Conservation (phyloP, 345 rosid species). For the Eutrema heterophyllum region DNA sequence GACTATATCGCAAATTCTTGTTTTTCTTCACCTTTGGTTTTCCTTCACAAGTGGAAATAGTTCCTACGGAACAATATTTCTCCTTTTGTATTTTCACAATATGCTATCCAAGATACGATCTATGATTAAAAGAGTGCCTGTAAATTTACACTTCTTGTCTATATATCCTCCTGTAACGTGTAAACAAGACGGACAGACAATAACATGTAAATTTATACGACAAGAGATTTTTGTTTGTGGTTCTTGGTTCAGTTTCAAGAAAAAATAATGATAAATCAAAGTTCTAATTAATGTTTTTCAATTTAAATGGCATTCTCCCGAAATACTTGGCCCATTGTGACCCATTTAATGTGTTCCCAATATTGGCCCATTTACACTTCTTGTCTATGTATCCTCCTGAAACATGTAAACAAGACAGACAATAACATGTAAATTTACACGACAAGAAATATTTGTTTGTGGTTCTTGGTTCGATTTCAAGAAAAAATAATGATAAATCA, state of each 20-base stretch:
- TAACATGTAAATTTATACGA: not conserved
- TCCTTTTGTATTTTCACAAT: not conserved
- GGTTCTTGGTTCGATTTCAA: not conserved
- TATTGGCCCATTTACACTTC: not conserved
- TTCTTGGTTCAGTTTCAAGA: not conserved
- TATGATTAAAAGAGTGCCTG: not conserved
- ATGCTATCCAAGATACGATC: not conserved
- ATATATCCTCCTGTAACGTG: too few relatives aligned
- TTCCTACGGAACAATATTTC: not conserved
- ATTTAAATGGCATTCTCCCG: not conserved
- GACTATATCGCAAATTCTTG: too few relatives aligned
- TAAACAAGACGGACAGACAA: too few relatives aligned
- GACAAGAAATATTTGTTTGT: not conserved
- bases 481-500: not conserved
- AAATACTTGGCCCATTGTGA: not conserved
- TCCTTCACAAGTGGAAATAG: not conserved
- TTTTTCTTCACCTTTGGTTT: not conserved
- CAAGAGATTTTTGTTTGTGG: not conserved
- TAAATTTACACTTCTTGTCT: not conserved
- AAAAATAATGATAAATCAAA: not conserved
- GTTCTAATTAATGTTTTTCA: not conserved
- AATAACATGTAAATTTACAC: not conserved
- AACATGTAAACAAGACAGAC: too few relatives aligned
- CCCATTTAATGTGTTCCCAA: not conserved
- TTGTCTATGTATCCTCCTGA: not conserved